Conservation (phyloP, 306 rosid genomes). For the Pyrus pyrifolia region DNA sequence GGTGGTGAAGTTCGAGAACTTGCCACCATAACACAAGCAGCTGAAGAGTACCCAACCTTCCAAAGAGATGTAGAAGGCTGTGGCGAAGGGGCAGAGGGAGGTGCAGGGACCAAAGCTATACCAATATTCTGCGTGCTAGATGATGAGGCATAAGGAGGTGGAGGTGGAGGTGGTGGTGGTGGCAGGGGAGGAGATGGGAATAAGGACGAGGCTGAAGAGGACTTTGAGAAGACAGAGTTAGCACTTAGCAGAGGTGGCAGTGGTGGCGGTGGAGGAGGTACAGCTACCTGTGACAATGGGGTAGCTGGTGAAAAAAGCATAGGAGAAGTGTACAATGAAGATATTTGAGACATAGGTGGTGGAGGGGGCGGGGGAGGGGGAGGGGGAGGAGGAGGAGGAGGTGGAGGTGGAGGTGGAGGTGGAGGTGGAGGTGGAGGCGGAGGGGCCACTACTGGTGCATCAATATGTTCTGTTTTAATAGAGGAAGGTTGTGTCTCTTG, state of each 20-base stretch:
- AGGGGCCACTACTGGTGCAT: conserved; percentile 26
- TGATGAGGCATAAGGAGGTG: conserved; percentile 3
- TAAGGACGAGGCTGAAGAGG: background rate
- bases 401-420: conserved; percentile 21
- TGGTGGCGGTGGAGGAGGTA: conserved; percentile 23
- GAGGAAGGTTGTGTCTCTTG: conserved; percentile 30
- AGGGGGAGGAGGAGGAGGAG: background rate
- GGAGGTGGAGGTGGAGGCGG: conserved; percentile 13
- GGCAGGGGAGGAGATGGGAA: background rate
- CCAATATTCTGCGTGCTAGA: conserved; percentile 10
- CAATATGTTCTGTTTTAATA: conserved; percentile 13
- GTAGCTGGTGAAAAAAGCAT: conserved; percentile 7
- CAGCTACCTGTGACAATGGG: conserved; percentile 15
- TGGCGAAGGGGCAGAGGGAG: conserved; percentile 28
- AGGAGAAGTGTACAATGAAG: background rate
- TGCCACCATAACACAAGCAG: conserved; percentile 8
- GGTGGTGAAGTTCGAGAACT: conserved; percentile 15
- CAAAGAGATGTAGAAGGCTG: conserved; percentile 19
- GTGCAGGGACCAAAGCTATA: conserved; percentile 36
- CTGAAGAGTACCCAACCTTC: conserved; percentile 26
- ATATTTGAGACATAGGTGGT: conserved; percentile 4
- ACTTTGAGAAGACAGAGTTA: conserved; percentile 3
- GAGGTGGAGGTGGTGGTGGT: conserved; percentile 13
- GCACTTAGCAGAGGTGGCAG: background rate
- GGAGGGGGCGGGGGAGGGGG: conserved; percentile 15